Evolutionary conservation across 257 asterid genomes (phyloP), one percentile per base, ranked within the genome.

Genomic region (Petrea volubilis): DNA sequence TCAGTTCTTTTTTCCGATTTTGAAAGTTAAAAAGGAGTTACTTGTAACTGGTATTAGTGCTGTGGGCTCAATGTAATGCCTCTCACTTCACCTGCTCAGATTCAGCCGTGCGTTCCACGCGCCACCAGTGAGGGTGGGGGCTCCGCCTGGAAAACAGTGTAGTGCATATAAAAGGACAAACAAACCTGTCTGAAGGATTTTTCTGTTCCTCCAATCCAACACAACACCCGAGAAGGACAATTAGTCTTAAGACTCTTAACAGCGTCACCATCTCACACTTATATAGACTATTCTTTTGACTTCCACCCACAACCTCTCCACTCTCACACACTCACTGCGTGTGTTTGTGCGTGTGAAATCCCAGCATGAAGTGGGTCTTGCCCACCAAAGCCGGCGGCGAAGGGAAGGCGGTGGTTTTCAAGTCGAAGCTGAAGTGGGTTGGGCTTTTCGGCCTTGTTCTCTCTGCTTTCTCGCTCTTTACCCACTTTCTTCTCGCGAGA

Each of bases 401-500:
- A 20, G 83, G 78, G 64, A 93, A 88, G 86, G 83, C 68, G 76
- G 83, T 83, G 83, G 72, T 87, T 34, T 88, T 90, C 90, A 88
- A 83, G 90, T 90, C 97, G 24, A 92, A 77, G 83, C 78, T 92
- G 73, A 95, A 95, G 74, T 91, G 93, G 95, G 95, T 83, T 33
- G 96, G 85, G 27, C 82, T 95, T 27, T 79, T 87, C 50, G 99
- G 99, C 2, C 84, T 95, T 15, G 83, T 92, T 24, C 85, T 95
- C 21, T 86, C 99, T 5, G 87, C 88, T 40, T 69, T 92, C 31
- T 95, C 99, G 4, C 86, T 95, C 75, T 83, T 88, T 77, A 80
- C 93, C 2, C 99, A 95, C 81, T 91, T 95, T 31, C 87, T 95
- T 36, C 88, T 92, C 5, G 99, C 98, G 4, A 86, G 97, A 80